Evolutionary conservation across 371 early-diverging fungal genomes (phyloP).

Genomic region (Mortierella sp.): DNA sequence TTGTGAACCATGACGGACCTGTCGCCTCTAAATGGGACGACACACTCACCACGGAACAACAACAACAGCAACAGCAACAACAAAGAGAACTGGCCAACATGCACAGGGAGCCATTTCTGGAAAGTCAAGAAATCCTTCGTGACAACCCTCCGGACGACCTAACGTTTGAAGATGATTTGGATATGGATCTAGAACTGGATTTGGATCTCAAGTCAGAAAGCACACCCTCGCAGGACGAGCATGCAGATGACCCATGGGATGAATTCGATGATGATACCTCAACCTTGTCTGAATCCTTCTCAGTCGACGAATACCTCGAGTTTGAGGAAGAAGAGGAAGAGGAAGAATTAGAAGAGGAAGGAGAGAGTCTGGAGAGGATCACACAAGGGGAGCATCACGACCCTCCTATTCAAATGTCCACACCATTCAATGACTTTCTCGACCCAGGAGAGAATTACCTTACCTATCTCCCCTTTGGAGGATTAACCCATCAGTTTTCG

Average conservation of each 20-base stretch:
- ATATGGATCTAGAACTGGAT: neutral
- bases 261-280: neutral
- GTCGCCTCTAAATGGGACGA: too few species aligned
- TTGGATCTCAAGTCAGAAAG: neutral
- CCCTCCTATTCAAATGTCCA: too few species aligned
- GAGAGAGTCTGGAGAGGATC: slow-evolving; percentile 12
- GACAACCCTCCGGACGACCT: neutral
- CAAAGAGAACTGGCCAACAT: too few species aligned
- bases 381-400: neutral
- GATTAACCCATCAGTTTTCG: slow-evolving; percentile 29
- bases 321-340: slow-evolving; percentile 44
- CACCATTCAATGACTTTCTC: neutral
- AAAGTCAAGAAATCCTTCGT: too few species aligned
- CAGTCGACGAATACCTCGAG: slow-evolving; percentile 36
- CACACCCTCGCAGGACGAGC: slow-evolving; percentile 1
- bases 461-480: slow-evolving; percentile 32
- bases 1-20: too few species aligned
- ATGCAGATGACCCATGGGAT: neutral
- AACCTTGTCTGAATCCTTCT: slow-evolving; percentile 4
- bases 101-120: neutral
- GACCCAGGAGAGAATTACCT: slow-evolving; percentile 17
- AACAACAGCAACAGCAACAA: too few species aligned
- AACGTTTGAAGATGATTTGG: neutral
- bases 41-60: neutral
- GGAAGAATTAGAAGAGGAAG: too few species aligned